These are phyloP conservation scores for Phytophthora pini DNA, from an alignment of 352 stramenopile species.

Conservation along the genomic window DNA sequence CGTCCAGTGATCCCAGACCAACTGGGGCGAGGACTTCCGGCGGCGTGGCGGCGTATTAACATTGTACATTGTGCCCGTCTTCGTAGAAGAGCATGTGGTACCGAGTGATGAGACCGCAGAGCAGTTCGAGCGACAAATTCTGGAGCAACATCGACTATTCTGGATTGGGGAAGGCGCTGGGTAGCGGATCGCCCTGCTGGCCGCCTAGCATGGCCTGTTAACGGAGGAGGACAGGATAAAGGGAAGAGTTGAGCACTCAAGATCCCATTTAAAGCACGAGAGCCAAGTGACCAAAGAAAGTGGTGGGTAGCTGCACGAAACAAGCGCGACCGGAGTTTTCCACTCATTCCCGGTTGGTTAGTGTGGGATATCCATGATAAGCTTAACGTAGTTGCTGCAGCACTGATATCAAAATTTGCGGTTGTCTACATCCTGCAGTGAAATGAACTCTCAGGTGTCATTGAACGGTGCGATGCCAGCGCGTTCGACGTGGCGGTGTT, in stretches of 20 bases:
- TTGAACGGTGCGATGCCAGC: constrained; percentile 2
- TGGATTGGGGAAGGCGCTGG: constrained; percentile 76
- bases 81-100: constrained; percentile 41
- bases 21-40: constrained; percentile 17
- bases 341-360: no score
- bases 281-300: no score
- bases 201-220: neutral
- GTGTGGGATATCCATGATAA: no score
- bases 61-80: constrained; percentile 26
- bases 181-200: constrained; percentile 12
- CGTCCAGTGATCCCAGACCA: constrained; percentile 21
- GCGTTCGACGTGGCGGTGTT: constrained; percentile 17
- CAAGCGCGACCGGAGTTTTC: no score
- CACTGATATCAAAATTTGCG: no score
- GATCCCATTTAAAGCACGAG: no score
- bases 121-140: constrained; percentile 51
- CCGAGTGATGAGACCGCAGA: constrained; percentile 39
- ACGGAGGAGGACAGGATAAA: neutral
- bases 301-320: no score
- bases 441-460: no score
- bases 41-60: constrained; percentile 30
- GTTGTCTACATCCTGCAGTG: no score
- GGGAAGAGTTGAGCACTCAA: neutral
- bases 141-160: constrained; percentile 77
- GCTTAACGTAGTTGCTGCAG: no score